Percentiles rank a stretch among this genome's conserved stretches.
Evolutionary conservation across 78 protist genomes (phyloP).

Genomic region (Mastigamoeba balamuthi): DNA sequence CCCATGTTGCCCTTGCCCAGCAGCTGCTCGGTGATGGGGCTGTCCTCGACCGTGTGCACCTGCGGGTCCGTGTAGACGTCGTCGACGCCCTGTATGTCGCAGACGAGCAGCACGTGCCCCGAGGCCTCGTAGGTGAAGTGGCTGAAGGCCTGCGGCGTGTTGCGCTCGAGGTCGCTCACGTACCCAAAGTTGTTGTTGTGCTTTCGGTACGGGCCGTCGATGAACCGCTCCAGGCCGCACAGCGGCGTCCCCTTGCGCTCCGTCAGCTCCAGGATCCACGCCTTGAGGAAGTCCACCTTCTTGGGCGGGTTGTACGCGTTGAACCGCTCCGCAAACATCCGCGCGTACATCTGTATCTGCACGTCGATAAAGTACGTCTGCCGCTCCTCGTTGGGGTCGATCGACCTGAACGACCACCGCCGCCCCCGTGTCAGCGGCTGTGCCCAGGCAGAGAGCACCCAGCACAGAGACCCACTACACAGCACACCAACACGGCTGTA

Average conservation of each 20-base stretch:
- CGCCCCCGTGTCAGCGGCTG: too few species aligned
- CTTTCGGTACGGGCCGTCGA: constrained; percentile 62
- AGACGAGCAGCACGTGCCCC: constrained; percentile 43
- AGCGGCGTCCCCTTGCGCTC: constrained; percentile 48
- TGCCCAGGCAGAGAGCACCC: too few species aligned
- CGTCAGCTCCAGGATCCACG: constrained; percentile 39
- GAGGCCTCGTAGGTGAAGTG: constrained; percentile 75
- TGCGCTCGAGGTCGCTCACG: constrained; percentile 45
- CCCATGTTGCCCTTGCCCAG: constrained; percentile 80
- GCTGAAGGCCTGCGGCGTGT: constrained; percentile 84
- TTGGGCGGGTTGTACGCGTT: constrained; percentile 41
- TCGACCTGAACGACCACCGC: not conserved
- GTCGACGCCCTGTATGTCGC: constrained; percentile 85
- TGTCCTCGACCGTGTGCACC: constrained; percentile 49
- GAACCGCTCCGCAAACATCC: constrained; percentile 43
- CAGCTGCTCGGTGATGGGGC: constrained; percentile 21
- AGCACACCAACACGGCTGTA: too few species aligned
- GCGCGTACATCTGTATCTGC: constrained; percentile 48
- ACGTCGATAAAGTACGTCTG: constrained; percentile 56
- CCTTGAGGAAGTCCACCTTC: constrained; percentile 38
- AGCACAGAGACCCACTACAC: too few species aligned
- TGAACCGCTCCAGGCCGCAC: constrained; percentile 48
- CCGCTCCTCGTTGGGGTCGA: constrained; percentile 35
- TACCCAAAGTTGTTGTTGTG: constrained; percentile 77
- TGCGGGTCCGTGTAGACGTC: constrained; percentile 88